Base-by-base conservation (phyloP, 352 stramenopile species). In the Globisporangium spinosum region DNA sequence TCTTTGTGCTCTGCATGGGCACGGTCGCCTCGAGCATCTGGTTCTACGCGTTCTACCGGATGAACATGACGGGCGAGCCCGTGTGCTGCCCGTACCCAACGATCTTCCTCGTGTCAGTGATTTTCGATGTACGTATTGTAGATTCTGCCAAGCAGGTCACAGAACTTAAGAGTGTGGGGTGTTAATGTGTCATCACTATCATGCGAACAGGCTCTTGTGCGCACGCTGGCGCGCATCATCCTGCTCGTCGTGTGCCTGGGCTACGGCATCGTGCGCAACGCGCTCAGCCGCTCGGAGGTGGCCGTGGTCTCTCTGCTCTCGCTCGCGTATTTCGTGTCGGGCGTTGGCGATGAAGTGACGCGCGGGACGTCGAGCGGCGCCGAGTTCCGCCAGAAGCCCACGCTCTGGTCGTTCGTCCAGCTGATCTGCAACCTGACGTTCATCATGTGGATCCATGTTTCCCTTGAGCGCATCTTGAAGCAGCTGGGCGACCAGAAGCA, bases 381-480 rank as follows among this genome's bases (percentile, higher is more conserved):
- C 40, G 82, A 93, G 62, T 93, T 94, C 65, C 85, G 87, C 10
- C 74, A 90, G 45, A 85, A 89, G 62, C 87, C 85, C 23, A 94
- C 82, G n/a, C 72, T 82, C 17, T 97, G 86, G 89, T 91, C 89
- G 53, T 91, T 97, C 57, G 65, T 91, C 29, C 89, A 95, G 73
- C 68, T 97, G 49, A 49, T 94, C 25, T 96, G 89, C 73, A 95
- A 97, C 62, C 77, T 97, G 22, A 69, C 81, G 51, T 97, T 96
- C 67, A 92, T 97, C 64, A 89, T 96, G 75, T 97, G 90, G 90
- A 97, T 97, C 67, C 91, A 97, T 72, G 83, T 82, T 58, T 89
- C 87, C 32, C 83, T 97, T 59, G 85, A 95, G 70, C 82, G 74
- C 35, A 97, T 96, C 65, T 70, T 97, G 23, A 88, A 89, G 67